Percentiles rank a stretch among this genome's conserved stretches.
Evolutionary conservation across 192 early-diverging fungal species (phyloP).

Genomic region (Kickxella alabastrina): DNA sequence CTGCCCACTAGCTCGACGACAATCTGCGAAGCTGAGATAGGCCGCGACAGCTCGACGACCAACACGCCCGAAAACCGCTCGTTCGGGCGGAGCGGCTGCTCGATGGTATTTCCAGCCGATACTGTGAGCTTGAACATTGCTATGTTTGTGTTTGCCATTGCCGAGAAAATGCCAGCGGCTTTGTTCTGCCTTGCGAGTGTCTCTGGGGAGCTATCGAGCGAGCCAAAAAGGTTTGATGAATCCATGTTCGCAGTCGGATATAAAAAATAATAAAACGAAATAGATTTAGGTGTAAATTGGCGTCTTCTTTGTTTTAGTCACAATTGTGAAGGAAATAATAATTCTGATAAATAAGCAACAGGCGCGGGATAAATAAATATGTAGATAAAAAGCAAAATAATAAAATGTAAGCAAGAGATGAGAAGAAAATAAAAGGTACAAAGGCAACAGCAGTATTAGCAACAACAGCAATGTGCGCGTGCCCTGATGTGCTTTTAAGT

Average conservation of each 20-base stretch:
- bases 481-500: too few species aligned
- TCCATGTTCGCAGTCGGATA: constrained; percentile 6
- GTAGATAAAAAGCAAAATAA: background rate
- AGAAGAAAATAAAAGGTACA: too few species aligned
- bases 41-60: constrained; percentile 33
- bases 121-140: constrained; percentile 41
- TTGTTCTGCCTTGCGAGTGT: constrained; percentile 22
- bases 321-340: too few species aligned
- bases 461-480: too few species aligned
- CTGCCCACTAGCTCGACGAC: constrained; percentile 26
- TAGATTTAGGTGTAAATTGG: too few species aligned
- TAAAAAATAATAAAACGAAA: too few species aligned
- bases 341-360: background rate
- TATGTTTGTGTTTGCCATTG: constrained; percentile 22
- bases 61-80: constrained; percentile 47
- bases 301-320: too few species aligned
- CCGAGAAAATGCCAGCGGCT: constrained; percentile 4
- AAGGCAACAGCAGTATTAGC: too few species aligned
- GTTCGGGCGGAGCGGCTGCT: constrained; percentile 41
- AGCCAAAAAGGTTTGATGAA: constrained; percentile 3
- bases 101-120: constrained; percentile 38
- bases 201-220: constrained; percentile 3
- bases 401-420: background rate
- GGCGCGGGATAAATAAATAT: background rate
- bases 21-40: constrained; percentile 40